Base-by-base conservation (phyloP, 305 asterid genomes). In the Caryopteris hybrid region DNA sequence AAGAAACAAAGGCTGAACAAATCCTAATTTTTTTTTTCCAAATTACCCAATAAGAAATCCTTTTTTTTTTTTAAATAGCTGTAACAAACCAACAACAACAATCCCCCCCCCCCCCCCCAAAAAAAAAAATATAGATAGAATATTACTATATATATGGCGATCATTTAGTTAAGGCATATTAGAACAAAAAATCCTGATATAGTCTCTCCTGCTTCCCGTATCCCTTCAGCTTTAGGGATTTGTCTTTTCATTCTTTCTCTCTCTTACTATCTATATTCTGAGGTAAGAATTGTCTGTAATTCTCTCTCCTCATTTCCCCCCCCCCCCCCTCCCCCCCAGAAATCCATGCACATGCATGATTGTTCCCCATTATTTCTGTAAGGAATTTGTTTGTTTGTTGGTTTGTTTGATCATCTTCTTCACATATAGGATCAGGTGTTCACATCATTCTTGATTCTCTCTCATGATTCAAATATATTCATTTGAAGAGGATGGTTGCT, bases 1-100 rank as follows among this genome's bases (percentile, higher is more conserved):
- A n/a, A n/a, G n/a, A n/a, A n/a, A n/a, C n/a, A n/a, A n/a, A n/a
- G n/a, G n/a, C n/a, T n/a, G n/a, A n/a, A n/a, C n/a, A n/a, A n/a
- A n/a, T n/a, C n/a, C n/a, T n/a, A n/a, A n/a, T n/a, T n/a, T n/a
- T n/a, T n/a, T n/a, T n/a, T n/a, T n/a, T 4, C 7, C 3, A 8
- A 36, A 59, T 29, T 9, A 39, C 79, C 0, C 78, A 81, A 67
- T 72, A 79, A 47, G 69, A 17, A 45, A 25, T 25, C 4, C 31
- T 4, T 25, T 25, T 25, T 25, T 25, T 2, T 25, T n/a, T n/a
- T n/a, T n/a, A n/a, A n/a, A n/a, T n/a, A n/a, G n/a, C n/a, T n/a
- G n/a, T n/a, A n/a, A n/a, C n/a, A n/a, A n/a, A n/a, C n/a, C n/a
- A 25, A 4, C 4, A 25, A 4, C 4, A 25, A 25, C 31, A 25